A percentile compares a stretch with the other conserved stretches of the same genome.
phyloP scores from a whole-genome alignment of 2,329 filamentous ascomycete species.

The Trichoderma sp. region DNA sequence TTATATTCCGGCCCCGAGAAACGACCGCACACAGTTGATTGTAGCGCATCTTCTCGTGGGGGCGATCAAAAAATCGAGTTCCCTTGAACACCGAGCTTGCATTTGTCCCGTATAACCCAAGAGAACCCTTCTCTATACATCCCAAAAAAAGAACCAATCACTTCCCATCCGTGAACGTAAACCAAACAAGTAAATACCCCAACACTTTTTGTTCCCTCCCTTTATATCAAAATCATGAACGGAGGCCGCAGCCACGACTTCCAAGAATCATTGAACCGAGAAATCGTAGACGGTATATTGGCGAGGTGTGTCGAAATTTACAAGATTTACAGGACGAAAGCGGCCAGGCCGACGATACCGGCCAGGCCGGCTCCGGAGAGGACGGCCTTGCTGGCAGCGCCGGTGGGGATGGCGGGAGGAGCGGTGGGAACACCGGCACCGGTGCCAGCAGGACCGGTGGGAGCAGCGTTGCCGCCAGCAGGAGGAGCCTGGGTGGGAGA shows the following conservation, averaged over 20 bases:
- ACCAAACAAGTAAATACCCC: constrained; percentile 36
- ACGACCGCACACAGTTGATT: constrained; percentile 23
- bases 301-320: constrained; percentile 38
- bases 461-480: constrained; percentile 32
- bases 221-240: constrained; percentile 42
- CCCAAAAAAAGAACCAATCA: constrained; percentile 35
- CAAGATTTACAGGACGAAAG: constrained; percentile 59
- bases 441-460: constrained; percentile 32
- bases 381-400: constrained; percentile 58
- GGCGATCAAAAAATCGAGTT: constrained; percentile 25
- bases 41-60: constrained; percentile 23
- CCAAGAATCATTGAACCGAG: constrained; percentile 44
- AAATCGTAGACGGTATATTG: constrained; percentile 38
- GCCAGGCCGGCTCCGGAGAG: constrained; percentile 62
- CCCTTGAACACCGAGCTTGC: constrained; percentile 31
- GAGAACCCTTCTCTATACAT: constrained; percentile 40
- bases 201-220: constrained; percentile 28
- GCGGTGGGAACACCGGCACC: constrained; percentile 35
- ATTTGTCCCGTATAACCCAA: constrained; percentile 41
- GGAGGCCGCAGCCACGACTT: constrained; percentile 42
- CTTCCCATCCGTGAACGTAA: constrained; percentile 31
- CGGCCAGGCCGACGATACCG: constrained; percentile 61
- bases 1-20: constrained; percentile 34
- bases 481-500: constrained; percentile 44
- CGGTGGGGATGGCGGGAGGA: constrained; percentile 47